Conservation (phyloP, 176 grass and related monocot genomes). For the Zea luxurians region DNA sequence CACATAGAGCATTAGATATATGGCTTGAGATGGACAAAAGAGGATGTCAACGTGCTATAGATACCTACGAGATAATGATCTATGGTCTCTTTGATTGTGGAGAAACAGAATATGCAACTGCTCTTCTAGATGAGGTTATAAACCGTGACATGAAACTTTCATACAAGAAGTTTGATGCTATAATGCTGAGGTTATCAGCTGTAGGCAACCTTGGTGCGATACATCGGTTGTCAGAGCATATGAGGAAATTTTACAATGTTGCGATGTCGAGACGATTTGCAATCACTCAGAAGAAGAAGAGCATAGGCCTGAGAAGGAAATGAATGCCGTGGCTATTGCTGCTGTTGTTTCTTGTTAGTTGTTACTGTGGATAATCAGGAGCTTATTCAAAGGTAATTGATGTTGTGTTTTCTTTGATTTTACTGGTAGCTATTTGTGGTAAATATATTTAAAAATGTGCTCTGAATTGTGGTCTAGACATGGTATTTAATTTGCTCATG, state of each 20-base stretch:
- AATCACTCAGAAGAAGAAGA: slow-evolving; percentile 87
- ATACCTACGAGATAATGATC: slow-evolving; percentile 84
- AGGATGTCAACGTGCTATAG: slow-evolving; percentile 59
- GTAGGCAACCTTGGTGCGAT: slow-evolving; percentile 68
- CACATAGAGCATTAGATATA: slow-evolving; percentile 64
- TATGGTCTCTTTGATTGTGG: slow-evolving; percentile 77
- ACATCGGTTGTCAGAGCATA: slow-evolving; percentile 82
- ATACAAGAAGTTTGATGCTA: slow-evolving; percentile 74
- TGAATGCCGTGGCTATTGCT: slow-evolving; percentile 9
- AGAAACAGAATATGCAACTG: slow-evolving; percentile 58
- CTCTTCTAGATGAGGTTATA: slow-evolving; percentile 83
- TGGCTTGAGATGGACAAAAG: slow-evolving; percentile 84
- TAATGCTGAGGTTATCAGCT: slow-evolving; percentile 65
- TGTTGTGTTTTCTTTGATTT: slow-evolving; percentile 20
- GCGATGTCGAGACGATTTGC: slow-evolving; percentile 85
- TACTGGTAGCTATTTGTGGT: slow-evolving; percentile 1
- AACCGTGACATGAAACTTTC: slow-evolving; percentile 67
- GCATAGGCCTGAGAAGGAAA: slow-evolving; percentile 68
- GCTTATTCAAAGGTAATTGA: slow-evolving; percentile 28
- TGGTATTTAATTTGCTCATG: not conserved
- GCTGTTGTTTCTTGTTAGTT: slow-evolving; percentile 2
- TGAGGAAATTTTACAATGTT: slow-evolving; percentile 91
- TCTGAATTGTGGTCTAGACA: not conserved
- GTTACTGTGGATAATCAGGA: not conserved
- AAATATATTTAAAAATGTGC: slow-evolving; percentile 2